phyloP scores from a whole-genome alignment of 1,284 basidiomycete genomes.

The Ceratorhiza oryzae-sativae region DNA sequence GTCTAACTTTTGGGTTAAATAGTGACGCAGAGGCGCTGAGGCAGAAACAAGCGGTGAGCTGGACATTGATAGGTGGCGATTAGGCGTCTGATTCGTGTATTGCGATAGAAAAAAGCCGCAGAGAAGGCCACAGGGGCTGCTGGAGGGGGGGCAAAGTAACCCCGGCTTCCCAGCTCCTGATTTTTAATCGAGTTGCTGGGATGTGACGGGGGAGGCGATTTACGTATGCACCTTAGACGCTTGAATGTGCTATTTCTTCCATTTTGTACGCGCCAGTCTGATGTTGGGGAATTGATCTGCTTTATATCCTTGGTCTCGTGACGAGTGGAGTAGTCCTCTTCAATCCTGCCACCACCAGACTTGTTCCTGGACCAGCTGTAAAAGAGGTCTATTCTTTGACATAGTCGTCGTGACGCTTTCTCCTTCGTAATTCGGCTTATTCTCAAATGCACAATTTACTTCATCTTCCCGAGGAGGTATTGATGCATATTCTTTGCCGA shows the following conservation, averaged over 20 bases:
- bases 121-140: slow-evolving; percentile 20
- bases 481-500: slow-evolving; percentile 7
- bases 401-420: background rate
- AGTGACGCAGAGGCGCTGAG: slow-evolving; percentile 77
- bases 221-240: background rate
- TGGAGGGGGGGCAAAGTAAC: slow-evolving; percentile 21
- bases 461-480: background rate
- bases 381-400: background rate
- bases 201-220: background rate
- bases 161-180: background rate
- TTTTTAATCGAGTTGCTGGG: slow-evolving; percentile 14
- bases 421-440: background rate
- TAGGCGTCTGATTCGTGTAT: background rate
- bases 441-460: background rate
- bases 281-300: background rate
- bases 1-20: slow-evolving; percentile 27
- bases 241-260: no score
- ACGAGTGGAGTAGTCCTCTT: background rate
- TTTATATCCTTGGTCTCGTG: background rate
- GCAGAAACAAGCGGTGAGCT: slow-evolving; percentile 73
- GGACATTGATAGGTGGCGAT: background rate
- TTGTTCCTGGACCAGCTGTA: background rate
- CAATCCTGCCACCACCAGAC: background rate
- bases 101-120: slow-evolving; percentile 33
- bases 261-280: background rate